Evolutionary conservation across 441 rosid species (phyloP).

Genomic region (Erodium moschatum): DNA sequence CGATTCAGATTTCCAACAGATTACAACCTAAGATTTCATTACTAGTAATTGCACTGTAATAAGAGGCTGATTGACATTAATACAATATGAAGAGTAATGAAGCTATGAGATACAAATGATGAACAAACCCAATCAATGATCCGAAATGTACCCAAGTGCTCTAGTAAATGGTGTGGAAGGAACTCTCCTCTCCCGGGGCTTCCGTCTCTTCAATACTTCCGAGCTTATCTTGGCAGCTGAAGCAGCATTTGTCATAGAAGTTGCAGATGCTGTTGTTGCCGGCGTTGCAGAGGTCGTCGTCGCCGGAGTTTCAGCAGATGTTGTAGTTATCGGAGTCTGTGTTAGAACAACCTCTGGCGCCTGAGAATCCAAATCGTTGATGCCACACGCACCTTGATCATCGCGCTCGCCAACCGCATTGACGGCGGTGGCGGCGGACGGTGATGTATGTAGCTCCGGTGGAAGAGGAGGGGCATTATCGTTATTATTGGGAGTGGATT

Average conservation of each 20-base stretch:
- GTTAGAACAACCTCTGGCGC: no score
- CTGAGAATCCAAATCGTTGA: no score
- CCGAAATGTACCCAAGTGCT: constrained; percentile 55
- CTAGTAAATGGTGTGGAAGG: constrained; percentile 84
- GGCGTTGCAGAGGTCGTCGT: background rate
- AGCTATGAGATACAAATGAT: no score
- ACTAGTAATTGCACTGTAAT: background rate
- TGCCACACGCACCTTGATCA: no score
- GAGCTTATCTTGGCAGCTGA: constrained; percentile 13
- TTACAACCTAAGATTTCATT: background rate
- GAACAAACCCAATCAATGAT: background rate
- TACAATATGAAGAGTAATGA: background rate
- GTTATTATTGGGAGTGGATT: background rate
- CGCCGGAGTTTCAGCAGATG: background rate
- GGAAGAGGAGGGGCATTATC: background rate
- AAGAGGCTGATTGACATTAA: background rate
- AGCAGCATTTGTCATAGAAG: background rate
- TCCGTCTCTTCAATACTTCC: constrained; percentile 46
- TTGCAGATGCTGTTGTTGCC: background rate
- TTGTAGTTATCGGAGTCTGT: background rate
- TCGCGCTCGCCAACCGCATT: no score
- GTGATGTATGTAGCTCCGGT: background rate
- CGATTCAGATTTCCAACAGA: no score
- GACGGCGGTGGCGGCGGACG: background rate
- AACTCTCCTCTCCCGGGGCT: constrained; percentile 74